Evolutionary conservation across 768 basidiomycete genomes (phyloP), one percentile per base, ranked within the genome.

Genomic region (Pleurotus pulmonarius): DNA sequence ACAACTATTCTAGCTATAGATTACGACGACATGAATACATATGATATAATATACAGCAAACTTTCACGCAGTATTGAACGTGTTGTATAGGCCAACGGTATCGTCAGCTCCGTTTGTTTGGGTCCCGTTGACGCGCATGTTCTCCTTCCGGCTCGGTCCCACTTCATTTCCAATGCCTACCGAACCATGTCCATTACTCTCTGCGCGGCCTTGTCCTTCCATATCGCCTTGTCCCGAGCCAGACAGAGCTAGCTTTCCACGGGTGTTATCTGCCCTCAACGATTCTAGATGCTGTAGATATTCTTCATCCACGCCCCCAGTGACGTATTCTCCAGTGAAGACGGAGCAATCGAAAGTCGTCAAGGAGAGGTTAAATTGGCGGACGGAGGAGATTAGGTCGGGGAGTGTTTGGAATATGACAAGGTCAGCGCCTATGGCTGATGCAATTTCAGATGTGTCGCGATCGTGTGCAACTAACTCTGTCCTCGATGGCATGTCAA

Each of bases 401-500:
- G 84, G 78, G 0, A 99, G 82, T 12, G 90, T 92, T 71, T 99
- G 97, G 79, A 90, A 99, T 67, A 99, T 90, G 69, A 94, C 90
- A 39, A 96, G 82, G 72, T 99, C 97, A 8, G 95, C 97, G 44
- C 94, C 94, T 59, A 98, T 97, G 54, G 83, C 83, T 18, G 73
- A 64, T 3, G 93, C 89, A 59, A 98, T 87, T 58, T 86, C 81
- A 20, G 81, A 76, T 9, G 80, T 82, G 52, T 84, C 82, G 49
- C 93, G 85, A 37, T 79, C 82, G 68, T 94, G 77, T 0, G 94
- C 96, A 49, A 98, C 94, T 29, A 98, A 87, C 67, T 98, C 96
- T 37, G 78, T 73, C n/a, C 92, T 85, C 3, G 94, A 93, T 26
- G 97, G 96, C 97, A 98, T 99, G 75, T 99, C 97, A 67, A 99